A percentile compares a stretch with the other conserved stretches of the same genome.
phyloP scores from a whole-genome alignment of 2,329 filamentous ascomycete genomes.

The Claviceps sp. region DNA sequence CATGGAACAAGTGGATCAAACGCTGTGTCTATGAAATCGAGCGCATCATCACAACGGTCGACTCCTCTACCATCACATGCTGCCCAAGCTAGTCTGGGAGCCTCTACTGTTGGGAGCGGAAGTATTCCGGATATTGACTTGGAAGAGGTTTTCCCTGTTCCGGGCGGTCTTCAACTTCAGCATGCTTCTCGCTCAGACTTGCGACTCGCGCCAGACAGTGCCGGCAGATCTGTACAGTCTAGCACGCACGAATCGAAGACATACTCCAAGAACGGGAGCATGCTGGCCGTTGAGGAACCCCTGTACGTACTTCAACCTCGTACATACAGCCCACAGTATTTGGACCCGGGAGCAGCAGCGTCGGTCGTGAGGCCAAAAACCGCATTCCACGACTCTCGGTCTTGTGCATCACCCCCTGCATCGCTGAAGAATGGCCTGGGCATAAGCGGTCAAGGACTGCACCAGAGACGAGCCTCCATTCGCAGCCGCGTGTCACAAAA shows the following conservation, averaged over 20 bases:
- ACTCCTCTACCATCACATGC: neutral
- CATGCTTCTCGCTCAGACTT: conserved; percentile 7
- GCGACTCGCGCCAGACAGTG: neutral
- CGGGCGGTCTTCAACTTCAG: conserved; percentile 10
- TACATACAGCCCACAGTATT: conserved; percentile 36
- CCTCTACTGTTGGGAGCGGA: conserved; percentile 4
- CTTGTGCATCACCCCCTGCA: neutral
- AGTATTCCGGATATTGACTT: conserved; percentile 8
- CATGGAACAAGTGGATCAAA: neutral
- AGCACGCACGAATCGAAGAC: neutral
- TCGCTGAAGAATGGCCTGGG: neutral
- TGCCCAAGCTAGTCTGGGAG: conserved; percentile 8
- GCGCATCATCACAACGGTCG: conserved; percentile 4
- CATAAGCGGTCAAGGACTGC: neutral
- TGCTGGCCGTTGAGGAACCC: conserved; percentile 18
- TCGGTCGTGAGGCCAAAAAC: neutral
- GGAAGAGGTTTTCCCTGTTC: conserved; percentile 12
- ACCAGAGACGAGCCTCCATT: conserved; percentile 31
- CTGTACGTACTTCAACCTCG: conserved; percentile 43
- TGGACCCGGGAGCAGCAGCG: neutral
- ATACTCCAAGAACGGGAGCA: conserved; percentile 8
- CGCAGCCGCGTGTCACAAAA: conserved; percentile 42
- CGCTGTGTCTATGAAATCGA: conserved; percentile 2
- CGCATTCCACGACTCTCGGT: neutral
- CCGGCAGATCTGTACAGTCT: neutral